phyloP scores from a whole-genome alignment of 2,329 filamentous ascomycete species.

The Fusarium penzigii region DNA sequence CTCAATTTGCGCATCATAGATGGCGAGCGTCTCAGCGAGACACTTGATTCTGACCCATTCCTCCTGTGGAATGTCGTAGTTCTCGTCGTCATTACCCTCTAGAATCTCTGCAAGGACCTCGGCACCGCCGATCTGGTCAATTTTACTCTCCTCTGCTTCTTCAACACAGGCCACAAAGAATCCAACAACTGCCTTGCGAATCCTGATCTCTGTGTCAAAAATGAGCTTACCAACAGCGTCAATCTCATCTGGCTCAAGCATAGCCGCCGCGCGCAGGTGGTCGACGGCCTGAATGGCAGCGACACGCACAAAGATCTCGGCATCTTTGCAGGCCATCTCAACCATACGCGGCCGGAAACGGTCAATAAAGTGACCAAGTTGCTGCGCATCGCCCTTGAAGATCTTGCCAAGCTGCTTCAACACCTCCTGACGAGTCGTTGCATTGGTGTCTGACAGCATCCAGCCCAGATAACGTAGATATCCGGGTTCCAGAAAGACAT shows the following conservation, averaged over 20 bases:
- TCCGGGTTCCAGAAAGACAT: constrained; percentile 84
- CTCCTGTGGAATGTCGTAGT: constrained; percentile 72
- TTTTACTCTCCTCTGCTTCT: constrained; percentile 74
- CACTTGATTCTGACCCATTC: constrained; percentile 94
- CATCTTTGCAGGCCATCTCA: constrained; percentile 88
- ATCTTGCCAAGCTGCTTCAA: constrained; percentile 79
- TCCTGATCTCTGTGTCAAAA: constrained; percentile 81
- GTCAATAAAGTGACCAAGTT: constrained; percentile 90
- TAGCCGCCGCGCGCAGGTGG: constrained; percentile 76
- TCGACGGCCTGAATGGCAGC: constrained; percentile 81
- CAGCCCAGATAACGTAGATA: constrained; percentile 94
- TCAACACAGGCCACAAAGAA: constrained; percentile 90
- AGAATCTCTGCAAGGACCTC: constrained; percentile 74
- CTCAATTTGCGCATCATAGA: constrained; percentile 73
- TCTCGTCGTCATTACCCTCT: constrained; percentile 69
- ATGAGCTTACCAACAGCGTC: constrained; percentile 85
- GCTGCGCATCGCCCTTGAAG: constrained; percentile 77
- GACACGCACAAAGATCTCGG: constrained; percentile 78
- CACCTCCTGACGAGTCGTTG: constrained; percentile 78
- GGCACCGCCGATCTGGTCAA: constrained; percentile 82
- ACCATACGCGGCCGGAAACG: constrained; percentile 84
- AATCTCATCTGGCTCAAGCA: constrained; percentile 89
- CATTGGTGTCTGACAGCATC: constrained; percentile 82
- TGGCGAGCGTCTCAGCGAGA: constrained; percentile 77
- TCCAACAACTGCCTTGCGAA: constrained; percentile 83